Evolutionary conservation across 2,329 filamentous ascomycete species (phyloP).

Genomic region (Clonostachys rhizophaga): DNA sequence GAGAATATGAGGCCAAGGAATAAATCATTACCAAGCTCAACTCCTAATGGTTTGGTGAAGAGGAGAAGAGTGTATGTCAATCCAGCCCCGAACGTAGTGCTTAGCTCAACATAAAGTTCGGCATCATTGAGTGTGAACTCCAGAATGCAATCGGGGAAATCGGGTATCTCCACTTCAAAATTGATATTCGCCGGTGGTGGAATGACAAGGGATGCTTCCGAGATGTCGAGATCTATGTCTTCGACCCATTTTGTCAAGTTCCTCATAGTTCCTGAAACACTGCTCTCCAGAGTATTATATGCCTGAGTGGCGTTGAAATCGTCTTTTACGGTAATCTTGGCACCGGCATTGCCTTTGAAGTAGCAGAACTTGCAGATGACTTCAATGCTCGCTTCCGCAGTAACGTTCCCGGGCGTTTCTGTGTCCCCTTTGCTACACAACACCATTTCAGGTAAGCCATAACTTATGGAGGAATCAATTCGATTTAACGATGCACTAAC

Average conservation of each 20-base stretch:
- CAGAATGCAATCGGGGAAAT: slow-evolving; percentile 34
- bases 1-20: slow-evolving; percentile 40
- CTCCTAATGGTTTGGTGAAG: slow-evolving; percentile 36
- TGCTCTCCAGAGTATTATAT: slow-evolving; percentile 24
- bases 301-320: slow-evolving; percentile 32
- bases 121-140: slow-evolving; percentile 42
- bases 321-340: slow-evolving; percentile 29
- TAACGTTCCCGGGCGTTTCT: neutral
- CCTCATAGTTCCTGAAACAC: slow-evolving; percentile 4
- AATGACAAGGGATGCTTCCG: slow-evolving; percentile 8
- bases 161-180: slow-evolving; percentile 15
- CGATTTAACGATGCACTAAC: slow-evolving; percentile 14
- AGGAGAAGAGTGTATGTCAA: slow-evolving; percentile 44
- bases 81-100: slow-evolving; percentile 31
- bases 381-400: slow-evolving; percentile 16
- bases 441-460: neutral
- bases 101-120: slow-evolving; percentile 45
- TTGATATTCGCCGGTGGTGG: neutral
- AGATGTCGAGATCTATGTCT: slow-evolving; percentile 34
- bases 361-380: slow-evolving; percentile 45
- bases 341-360: slow-evolving; percentile 37
- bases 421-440: neutral
- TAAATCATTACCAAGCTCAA: slow-evolving; percentile 28
- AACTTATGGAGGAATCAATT: slow-evolving; percentile 4
- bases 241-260: slow-evolving; percentile 16